phyloP scores from a whole-genome alignment of 768 basidiomycete genomes.

The Psilocybe sp. region DNA sequence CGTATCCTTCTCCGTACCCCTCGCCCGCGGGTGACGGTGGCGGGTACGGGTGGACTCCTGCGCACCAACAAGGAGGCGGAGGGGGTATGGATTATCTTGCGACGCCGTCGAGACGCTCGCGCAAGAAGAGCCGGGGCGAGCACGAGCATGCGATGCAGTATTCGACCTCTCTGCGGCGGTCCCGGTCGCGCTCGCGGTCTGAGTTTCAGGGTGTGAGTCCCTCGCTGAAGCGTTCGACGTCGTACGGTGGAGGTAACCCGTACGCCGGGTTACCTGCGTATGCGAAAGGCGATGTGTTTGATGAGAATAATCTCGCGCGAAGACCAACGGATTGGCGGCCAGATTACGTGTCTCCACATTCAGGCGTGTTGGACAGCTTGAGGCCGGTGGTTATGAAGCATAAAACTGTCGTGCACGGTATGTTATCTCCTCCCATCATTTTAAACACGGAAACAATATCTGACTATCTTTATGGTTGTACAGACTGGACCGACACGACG shows the following conservation, averaged over 20 bases:
- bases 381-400: slow-evolving; percentile 17
- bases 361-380: slow-evolving; percentile 23
- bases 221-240: slow-evolving; percentile 16
- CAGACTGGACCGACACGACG: slow-evolving; percentile 26
- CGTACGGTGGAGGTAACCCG: not conserved
- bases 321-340: slow-evolving; percentile 43
- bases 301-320: slow-evolving; percentile 31
- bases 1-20: too few relatives aligned
- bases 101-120: too few relatives aligned
- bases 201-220: not conserved
- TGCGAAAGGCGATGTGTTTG: slow-evolving; percentile 25
- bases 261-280: slow-evolving; percentile 15
- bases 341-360: slow-evolving; percentile 29
- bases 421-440: slow-evolving; percentile 1
- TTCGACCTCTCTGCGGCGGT: too few relatives aligned
- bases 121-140: too few relatives aligned
- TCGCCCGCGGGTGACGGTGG: too few relatives aligned
- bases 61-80: too few relatives aligned
- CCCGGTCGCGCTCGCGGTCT: too few relatives aligned
- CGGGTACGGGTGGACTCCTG: too few relatives aligned
- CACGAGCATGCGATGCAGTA: too few relatives aligned
- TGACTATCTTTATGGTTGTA: not conserved
- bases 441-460: not conserved
- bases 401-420: slow-evolving; percentile 33
- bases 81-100: too few relatives aligned